Percentiles rank a stretch among this genome's conserved stretches.
Evolutionary conservation across 1,284 basidiomycete genomes (phyloP).

Genomic region (Coniophora puteana): DNA sequence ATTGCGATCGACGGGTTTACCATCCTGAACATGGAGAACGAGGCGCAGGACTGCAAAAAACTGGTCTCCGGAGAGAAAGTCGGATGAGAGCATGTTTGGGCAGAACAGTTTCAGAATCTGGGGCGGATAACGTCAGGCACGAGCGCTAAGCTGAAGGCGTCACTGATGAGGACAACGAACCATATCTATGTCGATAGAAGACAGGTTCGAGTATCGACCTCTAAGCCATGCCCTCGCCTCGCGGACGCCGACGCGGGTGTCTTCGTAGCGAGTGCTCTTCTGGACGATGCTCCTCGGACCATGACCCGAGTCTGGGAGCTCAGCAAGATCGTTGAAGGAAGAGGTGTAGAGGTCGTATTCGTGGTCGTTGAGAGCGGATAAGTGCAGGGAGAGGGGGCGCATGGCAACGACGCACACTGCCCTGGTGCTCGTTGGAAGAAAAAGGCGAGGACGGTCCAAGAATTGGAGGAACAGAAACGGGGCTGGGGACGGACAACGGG

Average conservation of each 20-base stretch:
- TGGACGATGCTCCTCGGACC: constrained; percentile 20
- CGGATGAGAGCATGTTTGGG: constrained; percentile 45
- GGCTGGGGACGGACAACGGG: too few relatives aligned
- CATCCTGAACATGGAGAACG: constrained; percentile 56
- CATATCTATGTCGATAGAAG: constrained; percentile 52
- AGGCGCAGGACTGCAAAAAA: constrained; percentile 72
- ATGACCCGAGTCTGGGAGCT: constrained; percentile 29
- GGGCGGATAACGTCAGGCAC: constrained; percentile 6
- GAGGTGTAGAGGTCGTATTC: constrained; percentile 66
- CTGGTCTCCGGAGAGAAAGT: constrained; percentile 60
- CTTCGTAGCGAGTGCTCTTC: constrained; percentile 49
- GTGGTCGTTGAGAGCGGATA: constrained; percentile 67
- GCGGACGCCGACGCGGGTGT: constrained; percentile 48
- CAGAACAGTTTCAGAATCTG: constrained; percentile 66
- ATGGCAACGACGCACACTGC: constrained; percentile 18
- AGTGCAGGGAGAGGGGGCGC: constrained; percentile 62
- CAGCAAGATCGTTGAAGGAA: constrained; percentile 53
- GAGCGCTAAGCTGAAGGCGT: constrained; percentile 3
- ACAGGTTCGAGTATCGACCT: constrained; percentile 57
- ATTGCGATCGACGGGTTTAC: constrained; percentile 53
- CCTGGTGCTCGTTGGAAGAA: too few relatives aligned
- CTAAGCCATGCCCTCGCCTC: constrained; percentile 73
- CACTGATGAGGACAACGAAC: constrained; percentile 29
- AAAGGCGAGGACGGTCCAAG: too few relatives aligned
- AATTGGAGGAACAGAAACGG: too few relatives aligned